Evolutionary conservation across 2,329 filamentous ascomycete species (phyloP), one percentile per base, ranked within the genome.

Genomic region (Arthrocladium fulminans): DNA sequence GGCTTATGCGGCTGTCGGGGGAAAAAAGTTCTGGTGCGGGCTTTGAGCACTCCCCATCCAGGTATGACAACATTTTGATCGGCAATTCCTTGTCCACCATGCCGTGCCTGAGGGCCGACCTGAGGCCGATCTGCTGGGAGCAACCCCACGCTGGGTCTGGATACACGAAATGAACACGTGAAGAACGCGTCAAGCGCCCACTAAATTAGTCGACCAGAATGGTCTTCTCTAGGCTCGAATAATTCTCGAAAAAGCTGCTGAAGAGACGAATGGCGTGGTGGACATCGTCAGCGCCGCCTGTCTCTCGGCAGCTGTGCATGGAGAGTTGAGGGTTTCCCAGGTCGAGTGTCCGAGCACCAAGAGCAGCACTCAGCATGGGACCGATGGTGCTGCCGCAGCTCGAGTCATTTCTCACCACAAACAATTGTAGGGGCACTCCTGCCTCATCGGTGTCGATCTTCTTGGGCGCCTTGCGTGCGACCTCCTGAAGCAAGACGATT

Each of bases 251-350:
- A 70, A 96, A 98, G 57, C 83, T 80, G 55, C 84, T 81, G 66
- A 98, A 97, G 46, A 98, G 65, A 61, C 84, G 83, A 55, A 95
- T 81, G 0, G 86, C 86, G 68, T 92, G 80, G 58, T 85, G 86
- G 1, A 97, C 84, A 68, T 98, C 90, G 59, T 88, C 80, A 1
- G 84, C 81, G 32, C 92, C 92, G 20, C 86, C 86, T 37, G 87
- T 95, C 74, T 97, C 92, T 47, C 92, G 81, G 61, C 96, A 96
- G 63, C 86, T 92, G 70, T 97, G 90, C 92, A 97, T 97, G 63
- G 85, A 88, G 55, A 96, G 73, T 72, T 97, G 90, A 23, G 90
- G 84, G 68, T 96, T 97, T 8, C 90, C 90, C 49, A 97, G 69
- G 68, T 98, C 92, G 38, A 98, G 74, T 1, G 92, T 97, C 53